Evolutionary conservation across 768 basidiomycete genomes (phyloP).

Genomic region (Leccinum arenicola): DNA sequence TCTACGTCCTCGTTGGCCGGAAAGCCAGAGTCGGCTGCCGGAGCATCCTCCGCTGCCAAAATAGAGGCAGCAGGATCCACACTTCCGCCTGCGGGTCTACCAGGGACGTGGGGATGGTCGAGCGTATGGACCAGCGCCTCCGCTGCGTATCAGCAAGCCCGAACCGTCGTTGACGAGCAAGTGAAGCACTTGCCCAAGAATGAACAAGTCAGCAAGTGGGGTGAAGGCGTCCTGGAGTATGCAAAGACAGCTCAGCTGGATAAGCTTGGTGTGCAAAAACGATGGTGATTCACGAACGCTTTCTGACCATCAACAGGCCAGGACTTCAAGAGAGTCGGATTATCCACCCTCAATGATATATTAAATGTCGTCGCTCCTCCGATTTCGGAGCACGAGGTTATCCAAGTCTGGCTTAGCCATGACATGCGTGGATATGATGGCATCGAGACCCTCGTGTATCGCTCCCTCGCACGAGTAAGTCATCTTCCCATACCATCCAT

Average conservation of each 20-base stretch:
- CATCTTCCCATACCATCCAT: neutral
- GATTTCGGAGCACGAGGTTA: conserved; percentile 97
- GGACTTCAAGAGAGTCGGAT: conserved; percentile 83
- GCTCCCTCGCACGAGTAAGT: conserved; percentile 74
- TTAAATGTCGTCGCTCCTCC: conserved; percentile 97
- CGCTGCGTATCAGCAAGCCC: conserved; percentile 83
- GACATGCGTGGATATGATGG: conserved; percentile 98
- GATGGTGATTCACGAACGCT: neutral
- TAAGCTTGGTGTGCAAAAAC: conserved; percentile 68
- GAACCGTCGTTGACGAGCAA: conserved; percentile 86
- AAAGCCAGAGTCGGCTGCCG: conserved; percentile 29
- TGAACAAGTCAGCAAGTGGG: conserved; percentile 86
- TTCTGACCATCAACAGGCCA: conserved; percentile 52
- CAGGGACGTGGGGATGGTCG: conserved; percentile 75
- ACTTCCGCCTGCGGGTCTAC: conserved; percentile 7
- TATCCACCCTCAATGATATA: conserved; percentile 88
- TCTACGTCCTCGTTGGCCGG: conserved; percentile 42
- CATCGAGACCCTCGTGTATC: conserved; percentile 90
- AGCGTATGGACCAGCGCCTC: conserved; percentile 88
- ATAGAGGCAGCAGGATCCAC: conserved; percentile 12
- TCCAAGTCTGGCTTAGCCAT: conserved; percentile 93
- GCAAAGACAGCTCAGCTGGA: conserved; percentile 89
- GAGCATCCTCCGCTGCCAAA: conserved; percentile 22
- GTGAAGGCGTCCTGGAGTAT: conserved; percentile 80
- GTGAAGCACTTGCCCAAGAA: conserved; percentile 85